Conservation (phyloP, 1,139 yeast species). For the Waltiozyma sp. region DNA sequence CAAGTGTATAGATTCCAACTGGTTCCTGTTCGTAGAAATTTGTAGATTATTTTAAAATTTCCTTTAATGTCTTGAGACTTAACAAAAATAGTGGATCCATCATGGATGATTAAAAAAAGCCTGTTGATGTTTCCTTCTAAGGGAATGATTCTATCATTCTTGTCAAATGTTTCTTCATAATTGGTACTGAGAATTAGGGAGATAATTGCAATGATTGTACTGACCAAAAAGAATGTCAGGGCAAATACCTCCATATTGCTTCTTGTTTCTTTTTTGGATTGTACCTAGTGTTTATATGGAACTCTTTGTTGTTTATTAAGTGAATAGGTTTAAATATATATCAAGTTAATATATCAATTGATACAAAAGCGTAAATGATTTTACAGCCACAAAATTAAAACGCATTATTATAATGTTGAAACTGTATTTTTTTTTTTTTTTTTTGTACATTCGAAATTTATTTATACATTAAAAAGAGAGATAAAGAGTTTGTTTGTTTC, state of each 20-base stretch:
- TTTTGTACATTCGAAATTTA: too few relatives aligned
- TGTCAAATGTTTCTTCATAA: not conserved
- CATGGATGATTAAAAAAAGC: constrained; percentile 5
- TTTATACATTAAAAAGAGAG: too few relatives aligned
- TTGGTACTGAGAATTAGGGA: not conserved
- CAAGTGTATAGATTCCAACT: constrained; percentile 7
- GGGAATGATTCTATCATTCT: constrained; percentile 2
- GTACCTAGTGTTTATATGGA: too few relatives aligned
- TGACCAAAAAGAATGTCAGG: not conserved
- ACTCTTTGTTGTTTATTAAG: too few relatives aligned
- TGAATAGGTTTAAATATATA: too few relatives aligned
- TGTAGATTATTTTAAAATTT: constrained; percentile 6
- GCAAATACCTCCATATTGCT: not conserved
- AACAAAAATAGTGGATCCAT: constrained; percentile 4
- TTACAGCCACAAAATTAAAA: too few relatives aligned
- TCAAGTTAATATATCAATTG: not conserved
- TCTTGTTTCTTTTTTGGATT: not conserved
- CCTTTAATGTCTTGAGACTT: not conserved
- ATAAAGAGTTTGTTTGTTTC: too few relatives aligned
- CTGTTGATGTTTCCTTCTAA: constrained; percentile 4
- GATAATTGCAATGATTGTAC: not conserved
- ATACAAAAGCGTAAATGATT: too few relatives aligned
- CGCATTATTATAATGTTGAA: too few relatives aligned
- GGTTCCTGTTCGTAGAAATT: constrained; percentile 4
- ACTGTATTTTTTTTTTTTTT: too few relatives aligned